Evolutionary conservation across 192 early-diverging fungal genomes (phyloP).

Genomic region (Linderina pennispora): DNA sequence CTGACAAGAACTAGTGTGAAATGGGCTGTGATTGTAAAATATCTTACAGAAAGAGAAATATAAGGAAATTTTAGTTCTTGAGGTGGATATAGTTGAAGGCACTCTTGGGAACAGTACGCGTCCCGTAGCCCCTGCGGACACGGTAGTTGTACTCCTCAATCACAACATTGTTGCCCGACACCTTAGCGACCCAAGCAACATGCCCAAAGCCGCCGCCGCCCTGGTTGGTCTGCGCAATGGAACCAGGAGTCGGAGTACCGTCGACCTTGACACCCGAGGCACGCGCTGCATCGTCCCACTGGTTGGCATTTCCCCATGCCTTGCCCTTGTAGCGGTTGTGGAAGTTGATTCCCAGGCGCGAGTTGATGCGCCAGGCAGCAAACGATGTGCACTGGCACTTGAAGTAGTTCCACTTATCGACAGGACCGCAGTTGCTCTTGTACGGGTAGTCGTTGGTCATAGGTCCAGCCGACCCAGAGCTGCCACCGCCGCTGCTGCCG

Average conservation of each 20-base stretch:
- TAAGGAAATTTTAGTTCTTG: constrained; percentile 1
- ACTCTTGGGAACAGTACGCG: not conserved
- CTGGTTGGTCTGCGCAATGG: not conserved
- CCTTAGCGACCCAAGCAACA: constrained; percentile 1
- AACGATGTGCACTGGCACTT: not conserved
- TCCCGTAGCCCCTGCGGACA: not conserved
- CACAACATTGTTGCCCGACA: not conserved
- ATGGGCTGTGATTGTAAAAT: no score
- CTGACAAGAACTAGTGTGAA: no score
- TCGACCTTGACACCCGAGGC: not conserved
- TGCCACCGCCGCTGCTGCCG: not conserved
- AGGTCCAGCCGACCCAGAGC: not conserved
- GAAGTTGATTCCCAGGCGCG: not conserved
- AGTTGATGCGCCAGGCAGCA: not conserved
- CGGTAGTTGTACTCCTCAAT: constrained; percentile 6
- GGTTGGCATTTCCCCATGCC: constrained; percentile 11
- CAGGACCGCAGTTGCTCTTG: not conserved
- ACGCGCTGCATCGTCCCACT: not conserved
- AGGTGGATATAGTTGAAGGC: constrained; percentile 1
- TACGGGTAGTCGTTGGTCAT: not conserved
- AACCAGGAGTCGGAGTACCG: not conserved
- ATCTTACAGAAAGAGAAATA: no score
- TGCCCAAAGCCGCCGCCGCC: not conserved
- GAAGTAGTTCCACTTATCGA: not conserved
- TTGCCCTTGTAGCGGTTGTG: not conserved